Evolutionary conservation across 805 yeast genomes (phyloP).

Genomic region (Hanseniaspora taiwanica): DNA sequence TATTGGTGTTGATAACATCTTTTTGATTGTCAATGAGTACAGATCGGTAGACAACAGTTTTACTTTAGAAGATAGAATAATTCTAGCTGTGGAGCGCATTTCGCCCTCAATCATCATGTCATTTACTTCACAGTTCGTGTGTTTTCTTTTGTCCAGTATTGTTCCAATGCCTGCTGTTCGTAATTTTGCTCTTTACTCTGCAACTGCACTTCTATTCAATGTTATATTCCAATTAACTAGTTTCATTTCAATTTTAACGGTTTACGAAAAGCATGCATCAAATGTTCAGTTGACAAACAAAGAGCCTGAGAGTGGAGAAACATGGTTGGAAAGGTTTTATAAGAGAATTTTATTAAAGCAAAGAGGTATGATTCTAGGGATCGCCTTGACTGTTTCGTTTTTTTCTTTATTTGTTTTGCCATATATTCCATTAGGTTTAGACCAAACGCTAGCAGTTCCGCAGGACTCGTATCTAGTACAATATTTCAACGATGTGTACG

Average conservation of each 20-base stretch:
- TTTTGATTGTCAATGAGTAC: slow-evolving; percentile 71
- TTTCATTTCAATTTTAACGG: slow-evolving; percentile 55
- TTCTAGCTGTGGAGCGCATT: slow-evolving; percentile 53
- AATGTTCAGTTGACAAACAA: slow-evolving; percentile 1
- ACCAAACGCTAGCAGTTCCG: slow-evolving; percentile 83
- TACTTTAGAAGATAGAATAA: slow-evolving; percentile 42
- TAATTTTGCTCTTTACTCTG: slow-evolving; percentile 84
- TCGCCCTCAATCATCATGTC: slow-evolving; percentile 83
- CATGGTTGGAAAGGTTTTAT: slow-evolving; percentile 31
- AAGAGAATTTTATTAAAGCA: slow-evolving; percentile 47
- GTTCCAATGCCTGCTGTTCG: slow-evolving; percentile 95
- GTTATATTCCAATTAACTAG: slow-evolving; percentile 69
- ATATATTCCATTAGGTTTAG: slow-evolving; percentile 61
- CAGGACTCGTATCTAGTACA: slow-evolving; percentile 65
- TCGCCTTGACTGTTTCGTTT: slow-evolving; percentile 53
- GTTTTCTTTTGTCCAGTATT: slow-evolving; percentile 63
- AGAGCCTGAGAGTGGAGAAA: slow-evolving; percentile 8
- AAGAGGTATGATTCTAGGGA: slow-evolving; percentile 33
- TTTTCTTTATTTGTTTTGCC: slow-evolving; percentile 61
- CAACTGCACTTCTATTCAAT: slow-evolving; percentile 71
- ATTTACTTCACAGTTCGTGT: slow-evolving; percentile 61
- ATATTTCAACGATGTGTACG: slow-evolving; percentile 66
- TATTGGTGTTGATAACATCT: slow-evolving; percentile 91
- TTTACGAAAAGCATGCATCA: slow-evolving; percentile 13
- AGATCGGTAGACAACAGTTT: slow-evolving; percentile 38